Evolutionary conservation across 2,329 filamentous ascomycete genomes (phyloP).

Genomic region (Didymella lethalis): DNA sequence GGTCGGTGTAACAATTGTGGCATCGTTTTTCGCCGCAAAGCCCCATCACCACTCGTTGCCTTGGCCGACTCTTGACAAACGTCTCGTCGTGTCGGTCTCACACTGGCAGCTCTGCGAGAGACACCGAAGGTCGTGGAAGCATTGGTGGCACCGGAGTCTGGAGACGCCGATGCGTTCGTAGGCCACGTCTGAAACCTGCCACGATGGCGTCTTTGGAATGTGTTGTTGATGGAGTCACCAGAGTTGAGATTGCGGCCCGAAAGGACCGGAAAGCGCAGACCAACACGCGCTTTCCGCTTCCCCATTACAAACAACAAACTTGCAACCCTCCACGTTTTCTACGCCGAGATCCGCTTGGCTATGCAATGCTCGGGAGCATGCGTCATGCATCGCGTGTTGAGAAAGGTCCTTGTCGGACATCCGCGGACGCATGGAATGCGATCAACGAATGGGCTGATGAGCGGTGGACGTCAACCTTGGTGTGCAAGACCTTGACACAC

Average conservation of each 20-base stretch:
- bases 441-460: background rate
- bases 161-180: background rate
- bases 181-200: conserved; percentile 5
- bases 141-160: background rate
- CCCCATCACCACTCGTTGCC: conserved; percentile 8
- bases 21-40: conserved; percentile 10
- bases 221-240: conserved; percentile 10
- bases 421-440: background rate
- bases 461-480: conserved; percentile 1
- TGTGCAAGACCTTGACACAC: background rate
- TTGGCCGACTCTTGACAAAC: conserved; percentile 11
- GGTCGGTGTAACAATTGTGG: conserved; percentile 26
- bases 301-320: conserved; percentile 1
- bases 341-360: conserved; percentile 3
- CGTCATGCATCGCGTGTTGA: conserved; percentile 10
- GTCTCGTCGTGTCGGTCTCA: conserved; percentile 2
- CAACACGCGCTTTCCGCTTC: background rate
- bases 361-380: conserved; percentile 9
- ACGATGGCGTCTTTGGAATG: conserved; percentile 10
- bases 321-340: conserved; percentile 12
- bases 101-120: conserved; percentile 6
- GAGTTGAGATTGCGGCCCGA: conserved; percentile 12
- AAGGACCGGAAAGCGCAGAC: conserved; percentile 6
- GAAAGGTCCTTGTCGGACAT: conserved; percentile 6
- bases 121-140: conserved; percentile 8